Conservation (phyloP, 23 red algal genomes). For the Pyropia yezoensis region DNA sequence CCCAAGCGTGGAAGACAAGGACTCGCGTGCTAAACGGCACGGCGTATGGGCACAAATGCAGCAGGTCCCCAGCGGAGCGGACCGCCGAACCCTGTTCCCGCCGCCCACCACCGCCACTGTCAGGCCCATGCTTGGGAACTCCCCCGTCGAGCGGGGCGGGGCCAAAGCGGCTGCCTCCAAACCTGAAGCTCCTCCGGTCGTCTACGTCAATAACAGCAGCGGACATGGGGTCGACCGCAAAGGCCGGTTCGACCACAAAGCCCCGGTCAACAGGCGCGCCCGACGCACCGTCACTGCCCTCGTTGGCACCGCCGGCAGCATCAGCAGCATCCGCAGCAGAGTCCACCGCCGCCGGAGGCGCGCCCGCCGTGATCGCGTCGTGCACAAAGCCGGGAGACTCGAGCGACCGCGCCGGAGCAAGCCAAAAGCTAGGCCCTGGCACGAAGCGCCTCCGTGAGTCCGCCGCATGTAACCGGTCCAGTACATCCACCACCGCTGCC, state of each 20-base stretch:
- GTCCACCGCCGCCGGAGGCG: slow-evolving; percentile 10
- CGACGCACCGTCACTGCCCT: no score
- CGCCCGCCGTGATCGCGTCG: slow-evolving; percentile 36
- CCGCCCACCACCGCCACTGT: neutral
- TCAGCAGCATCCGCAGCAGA: slow-evolving; percentile 1
- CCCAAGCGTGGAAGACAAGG: slow-evolving; percentile 69
- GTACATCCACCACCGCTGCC: slow-evolving; percentile 2
- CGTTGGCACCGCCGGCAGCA: no score
- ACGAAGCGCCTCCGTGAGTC: slow-evolving; percentile 49
- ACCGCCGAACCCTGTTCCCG: slow-evolving; percentile 17
- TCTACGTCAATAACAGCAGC: neutral
- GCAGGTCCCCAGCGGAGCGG: slow-evolving; percentile 43
- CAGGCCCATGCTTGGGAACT: neutral
- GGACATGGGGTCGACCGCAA: slow-evolving; percentile 8
- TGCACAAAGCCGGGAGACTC: slow-evolving; percentile 31
- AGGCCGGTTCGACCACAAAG: slow-evolving; percentile 4
- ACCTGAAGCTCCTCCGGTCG: neutral
- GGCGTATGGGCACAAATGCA: slow-evolving; percentile 66
- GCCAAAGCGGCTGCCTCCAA: slow-evolving; percentile 5
- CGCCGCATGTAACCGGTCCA: slow-evolving; percentile 32
- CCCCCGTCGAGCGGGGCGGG: neutral
- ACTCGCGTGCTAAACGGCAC: slow-evolving; percentile 73
- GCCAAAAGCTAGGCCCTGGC: slow-evolving; percentile 32
- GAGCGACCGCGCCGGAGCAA: slow-evolving; percentile 31
- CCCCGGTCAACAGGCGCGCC: no score